A percentile compares a stretch with the other conserved stretches of the same genome.
Conservation (phyloP, 345 rosid species). For the Eucalyptus sideroxylon region DNA sequence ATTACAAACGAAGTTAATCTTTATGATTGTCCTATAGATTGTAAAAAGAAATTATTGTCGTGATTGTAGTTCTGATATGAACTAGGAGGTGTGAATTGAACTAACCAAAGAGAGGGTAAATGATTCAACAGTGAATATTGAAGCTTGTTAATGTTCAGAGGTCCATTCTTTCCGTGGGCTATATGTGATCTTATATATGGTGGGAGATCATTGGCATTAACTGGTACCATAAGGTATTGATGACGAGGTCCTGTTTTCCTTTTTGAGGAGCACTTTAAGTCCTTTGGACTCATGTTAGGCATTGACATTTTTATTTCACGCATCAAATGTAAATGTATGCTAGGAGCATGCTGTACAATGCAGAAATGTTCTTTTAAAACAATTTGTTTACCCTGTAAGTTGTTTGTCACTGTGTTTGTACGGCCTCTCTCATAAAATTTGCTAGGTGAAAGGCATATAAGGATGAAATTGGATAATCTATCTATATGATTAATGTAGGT, state of each 20-base stretch:
- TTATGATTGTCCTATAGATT: background rate
- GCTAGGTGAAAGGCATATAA: background rate
- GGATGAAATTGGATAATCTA: background rate
- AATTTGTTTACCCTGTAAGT: background rate
- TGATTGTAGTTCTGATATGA: background rate
- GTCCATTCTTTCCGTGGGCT: background rate
- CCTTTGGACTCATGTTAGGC: background rate
- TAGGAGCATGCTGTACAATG: too few relatives aligned
- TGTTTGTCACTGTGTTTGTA: background rate
- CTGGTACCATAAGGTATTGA: background rate
- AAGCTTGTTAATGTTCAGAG: background rate
- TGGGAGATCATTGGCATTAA: background rate
- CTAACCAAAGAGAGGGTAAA: background rate
- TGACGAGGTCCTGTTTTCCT: background rate
- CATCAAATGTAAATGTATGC: background rate
- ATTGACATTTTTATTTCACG: background rate
- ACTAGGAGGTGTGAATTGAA: background rate
- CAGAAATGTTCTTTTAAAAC: background rate
- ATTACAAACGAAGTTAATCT: background rate
- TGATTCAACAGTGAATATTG: background rate
- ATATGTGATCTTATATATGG: background rate
- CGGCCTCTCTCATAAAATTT: background rate
- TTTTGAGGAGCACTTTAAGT: background rate
- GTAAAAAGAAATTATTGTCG: background rate
- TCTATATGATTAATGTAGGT: conserved; percentile 28